Base-by-base conservation (phyloP, 2,329 filamentous ascomycete genomes). In the Sarocladium strictum region DNA sequence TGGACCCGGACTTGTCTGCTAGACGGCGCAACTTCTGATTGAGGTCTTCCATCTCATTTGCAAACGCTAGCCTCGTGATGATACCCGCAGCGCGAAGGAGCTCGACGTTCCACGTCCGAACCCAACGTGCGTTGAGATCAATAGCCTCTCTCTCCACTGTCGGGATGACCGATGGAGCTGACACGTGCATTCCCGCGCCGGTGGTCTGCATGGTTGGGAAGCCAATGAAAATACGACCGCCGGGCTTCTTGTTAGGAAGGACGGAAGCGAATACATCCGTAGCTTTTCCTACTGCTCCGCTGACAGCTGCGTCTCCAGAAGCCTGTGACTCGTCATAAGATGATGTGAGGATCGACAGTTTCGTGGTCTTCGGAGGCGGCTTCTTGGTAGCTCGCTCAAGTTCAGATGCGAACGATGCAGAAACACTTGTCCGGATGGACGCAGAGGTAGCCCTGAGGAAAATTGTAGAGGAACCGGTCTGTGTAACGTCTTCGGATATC, bases 141-240 rank as follows among this genome's bases (percentile, higher is more conserved):
- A 99, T 96, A 54, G 90, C 94, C 67, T 99, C 94, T 65, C 94
- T 85, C 70, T 99, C 94, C 2, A 99, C 95, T 0, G 94, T 99
- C 0, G 94, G 94, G 55, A 99, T 99, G 14, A 99, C 86, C 0
- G 93, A 97, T 1, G 92, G 94, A 0, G 94, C 94, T 12, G 93
- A 97, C 27, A 99, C 88, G 68, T 99, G 94, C 66, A 95, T 88
- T 15, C 93, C 89, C 26, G 93, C 85, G 54, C 93, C 94, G 0
- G 95, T 99, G 0, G 94, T 99, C 72, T 99, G 94, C 61, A 93
- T 92, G 1, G 94, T 99, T 2, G 94, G 93, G 65, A 99, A 99
- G 0, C 94, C 94, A 64, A 99, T 99, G 64, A 97, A 99, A 54
- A 99, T 89, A 53, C 90, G 86, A 6, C 94, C 94, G 9, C 83